A percentile compares a stretch with the other conserved stretches of the same genome.
Conservation (phyloP, 208 protist species). For the Wallacemonas sp. region DNA sequence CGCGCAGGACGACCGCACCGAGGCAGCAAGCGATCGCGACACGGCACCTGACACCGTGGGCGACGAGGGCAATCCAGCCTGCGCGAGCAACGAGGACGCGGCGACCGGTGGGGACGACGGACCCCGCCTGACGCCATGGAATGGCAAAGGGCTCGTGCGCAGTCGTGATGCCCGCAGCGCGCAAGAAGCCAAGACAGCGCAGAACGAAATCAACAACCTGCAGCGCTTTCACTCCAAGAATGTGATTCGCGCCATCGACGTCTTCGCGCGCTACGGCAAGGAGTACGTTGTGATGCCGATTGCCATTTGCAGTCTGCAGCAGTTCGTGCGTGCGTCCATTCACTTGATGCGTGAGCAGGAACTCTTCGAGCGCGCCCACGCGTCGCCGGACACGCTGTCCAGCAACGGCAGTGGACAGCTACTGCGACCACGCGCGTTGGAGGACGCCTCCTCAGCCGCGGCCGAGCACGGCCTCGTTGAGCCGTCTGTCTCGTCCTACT, state of each 20-base stretch:
- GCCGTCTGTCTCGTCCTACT: no score
- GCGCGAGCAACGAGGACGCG: neutral
- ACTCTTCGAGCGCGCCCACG: slow-evolving; percentile 11
- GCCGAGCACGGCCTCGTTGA: no score
- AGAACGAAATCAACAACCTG: slow-evolving; percentile 67
- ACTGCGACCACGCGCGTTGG: no score
- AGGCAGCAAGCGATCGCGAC: no score
- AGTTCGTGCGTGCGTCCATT: slow-evolving; percentile 51
- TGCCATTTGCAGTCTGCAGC: slow-evolving; percentile 72
- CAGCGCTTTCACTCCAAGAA: slow-evolving; percentile 80
- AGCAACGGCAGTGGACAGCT: no score
- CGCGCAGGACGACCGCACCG: no score
- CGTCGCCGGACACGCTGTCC: neutral
- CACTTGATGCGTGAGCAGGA: slow-evolving; percentile 20
- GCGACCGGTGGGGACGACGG: neutral
- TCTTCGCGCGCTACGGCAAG: slow-evolving; percentile 75
- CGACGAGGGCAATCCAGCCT: no score
- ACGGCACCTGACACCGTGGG: no score
- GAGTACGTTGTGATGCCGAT: slow-evolving; percentile 83
- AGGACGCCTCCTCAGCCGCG: no score
- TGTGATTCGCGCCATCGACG: slow-evolving; percentile 70
- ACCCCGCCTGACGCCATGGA: neutral
- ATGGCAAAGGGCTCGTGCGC: neutral
- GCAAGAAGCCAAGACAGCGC: slow-evolving; percentile 18
- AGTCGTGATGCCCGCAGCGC: slow-evolving; percentile 15